phyloP scores from a whole-genome alignment of 2,329 filamentous ascomycete species.

The Aspergillus quadrilineatus region DNA sequence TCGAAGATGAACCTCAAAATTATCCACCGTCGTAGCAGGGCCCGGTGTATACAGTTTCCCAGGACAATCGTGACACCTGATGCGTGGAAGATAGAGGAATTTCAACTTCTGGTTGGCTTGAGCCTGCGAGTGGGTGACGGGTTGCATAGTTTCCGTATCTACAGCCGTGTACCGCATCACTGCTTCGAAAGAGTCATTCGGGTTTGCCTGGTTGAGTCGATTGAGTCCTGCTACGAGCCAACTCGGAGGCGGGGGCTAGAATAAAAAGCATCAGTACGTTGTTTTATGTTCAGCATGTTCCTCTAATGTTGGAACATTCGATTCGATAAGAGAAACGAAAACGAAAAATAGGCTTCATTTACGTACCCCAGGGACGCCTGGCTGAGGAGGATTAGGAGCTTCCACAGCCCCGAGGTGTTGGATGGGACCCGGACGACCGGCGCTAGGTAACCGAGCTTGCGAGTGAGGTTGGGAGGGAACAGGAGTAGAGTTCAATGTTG shows the following conservation, averaged over 20 bases:
- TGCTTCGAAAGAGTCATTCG: constrained; percentile 80
- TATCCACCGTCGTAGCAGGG: constrained; percentile 77
- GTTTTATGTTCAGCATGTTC: constrained; percentile 1
- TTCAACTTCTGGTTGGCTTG: constrained; percentile 63
- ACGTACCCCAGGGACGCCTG: constrained; percentile 47
- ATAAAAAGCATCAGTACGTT: constrained; percentile 14
- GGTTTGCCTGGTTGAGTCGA: constrained; percentile 67
- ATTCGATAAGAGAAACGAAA: constrained; percentile 8
- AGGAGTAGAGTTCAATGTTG: constrained; percentile 55
- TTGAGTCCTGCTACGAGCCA: constrained; percentile 79
- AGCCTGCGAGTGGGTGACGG: constrained; percentile 55
- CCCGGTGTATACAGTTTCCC: constrained; percentile 92
- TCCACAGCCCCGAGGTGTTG: constrained; percentile 48
- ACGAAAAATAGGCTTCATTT: constrained; percentile 22
- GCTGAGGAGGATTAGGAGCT: constrained; percentile 43
- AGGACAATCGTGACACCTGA: constrained; percentile 87
- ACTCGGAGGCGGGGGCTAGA: constrained; percentile 75
- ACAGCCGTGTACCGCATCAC: constrained; percentile 88
- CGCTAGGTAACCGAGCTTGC: constrained; percentile 28
- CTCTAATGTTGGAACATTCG: constrained; percentile 10
- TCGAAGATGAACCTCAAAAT: constrained; percentile 89
- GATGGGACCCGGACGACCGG: constrained; percentile 29
- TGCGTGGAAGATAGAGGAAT: constrained; percentile 82
- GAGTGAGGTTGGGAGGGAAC: constrained; percentile 34
- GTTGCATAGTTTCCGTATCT: constrained; percentile 67